phyloP scores from a whole-genome alignment of 208 protist genomes.

The Crithidia expoeki region DNA sequence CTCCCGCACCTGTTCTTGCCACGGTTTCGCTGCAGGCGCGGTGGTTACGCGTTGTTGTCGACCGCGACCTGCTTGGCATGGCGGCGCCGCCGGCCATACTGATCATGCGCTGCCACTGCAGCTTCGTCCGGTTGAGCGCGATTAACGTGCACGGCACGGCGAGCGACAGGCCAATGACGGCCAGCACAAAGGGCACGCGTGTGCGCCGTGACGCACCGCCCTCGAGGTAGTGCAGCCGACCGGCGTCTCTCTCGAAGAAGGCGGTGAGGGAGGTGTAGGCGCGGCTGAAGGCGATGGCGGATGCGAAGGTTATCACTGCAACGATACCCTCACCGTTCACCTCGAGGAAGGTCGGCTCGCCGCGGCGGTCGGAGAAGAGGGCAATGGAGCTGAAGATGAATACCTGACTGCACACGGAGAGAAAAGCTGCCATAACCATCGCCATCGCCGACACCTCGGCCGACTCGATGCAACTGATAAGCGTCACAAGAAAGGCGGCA shows the following conservation, averaged over 20 bases:
- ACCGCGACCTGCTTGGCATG: background rate
- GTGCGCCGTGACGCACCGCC: slow-evolving; percentile 21
- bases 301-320: slow-evolving; percentile 62
- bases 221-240: slow-evolving; percentile 22
- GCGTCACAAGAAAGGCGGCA: slow-evolving; percentile 54
- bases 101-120: slow-evolving; percentile 38
- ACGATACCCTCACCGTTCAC: slow-evolving; percentile 81
- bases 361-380: slow-evolving; percentile 43
- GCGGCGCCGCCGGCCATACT: slow-evolving; percentile 2
- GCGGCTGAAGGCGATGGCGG: slow-evolving; percentile 59
- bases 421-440: slow-evolving; percentile 52
- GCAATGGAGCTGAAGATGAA: slow-evolving; percentile 69
- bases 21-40: background rate
- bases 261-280: slow-evolving; percentile 50
- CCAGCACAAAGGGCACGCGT: slow-evolving; percentile 73
- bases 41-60: background rate
- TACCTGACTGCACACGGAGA: slow-evolving; percentile 66
- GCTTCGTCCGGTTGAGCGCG: slow-evolving; percentile 62
- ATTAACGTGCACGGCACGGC: slow-evolving; percentile 72
- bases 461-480: slow-evolving; percentile 59
- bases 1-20: background rate
- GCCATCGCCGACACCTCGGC: slow-evolving; percentile 34
- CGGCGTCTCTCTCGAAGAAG: slow-evolving; percentile 34
- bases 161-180: slow-evolving; percentile 50
- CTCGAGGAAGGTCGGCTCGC: slow-evolving; percentile 61